Base-by-base conservation (phyloP, 176 grass and related monocot species). In the Oryza rufipogon region DNA sequence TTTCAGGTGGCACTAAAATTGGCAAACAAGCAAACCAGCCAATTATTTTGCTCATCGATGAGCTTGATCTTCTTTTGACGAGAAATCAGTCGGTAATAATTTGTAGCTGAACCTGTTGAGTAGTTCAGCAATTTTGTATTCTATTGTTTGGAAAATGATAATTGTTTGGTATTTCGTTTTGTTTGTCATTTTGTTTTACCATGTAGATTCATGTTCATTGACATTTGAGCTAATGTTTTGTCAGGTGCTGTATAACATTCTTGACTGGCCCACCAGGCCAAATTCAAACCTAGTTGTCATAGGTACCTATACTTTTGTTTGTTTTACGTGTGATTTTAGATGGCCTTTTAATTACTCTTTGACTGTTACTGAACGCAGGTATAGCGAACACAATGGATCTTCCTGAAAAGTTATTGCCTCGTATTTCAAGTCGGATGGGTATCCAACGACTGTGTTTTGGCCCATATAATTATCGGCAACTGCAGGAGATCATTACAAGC, bases 321-420 rank as follows among this genome's bases (percentile, higher is more conserved):
- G 70, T 32, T 86, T 71, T 32, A 20, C 2, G 26, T 80, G 17
- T 87, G n/a, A 64, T 69, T 78, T 89, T 64, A 64, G 2, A 42
- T 73, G 63, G 26, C 60, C 7, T 74, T 87, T 89, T 93, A 85
- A 46, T 80, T 80, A 68, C 63, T 84, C 17, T 48, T 73, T 84
- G 6, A 33, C 66, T 85, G 73, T 66, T 83, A 38, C 51, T 85
- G 74, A 69, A 81, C 79, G 41, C 87, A 98, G 96, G 96, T 52
- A 94, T 98, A 89, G 93, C 96, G 77, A 98, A 98, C 78, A 98
- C 96, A 42, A 95, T 98, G 96, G 91, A 98, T 87, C 90, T 98
- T 70, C 96, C 96, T 74, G 96, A 98, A 81, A 95, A 98, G 60
- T 78, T 98, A 28, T 83, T 94, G 30, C 96, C 96, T 20, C 96